Conservation (phyloP, 306 rosid genomes). For the Boehmeria nivea region DNA sequence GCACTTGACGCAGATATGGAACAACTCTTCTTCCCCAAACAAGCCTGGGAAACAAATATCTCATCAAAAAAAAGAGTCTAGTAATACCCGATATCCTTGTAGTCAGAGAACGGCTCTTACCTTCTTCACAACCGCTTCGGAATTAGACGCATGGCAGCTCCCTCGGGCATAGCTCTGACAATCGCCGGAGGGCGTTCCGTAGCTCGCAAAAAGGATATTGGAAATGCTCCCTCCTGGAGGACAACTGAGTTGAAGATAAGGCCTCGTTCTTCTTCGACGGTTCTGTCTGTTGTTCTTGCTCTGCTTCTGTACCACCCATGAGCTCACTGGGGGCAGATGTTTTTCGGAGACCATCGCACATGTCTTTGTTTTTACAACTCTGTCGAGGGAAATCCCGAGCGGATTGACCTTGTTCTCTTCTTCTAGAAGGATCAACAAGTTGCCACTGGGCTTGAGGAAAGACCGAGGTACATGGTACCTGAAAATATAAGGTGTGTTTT, state of each 20-base stretch:
- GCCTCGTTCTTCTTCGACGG: not conserved
- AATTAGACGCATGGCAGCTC: slow-evolving; percentile 32
- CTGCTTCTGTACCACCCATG: slow-evolving; percentile 23
- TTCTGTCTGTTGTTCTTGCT: no score
- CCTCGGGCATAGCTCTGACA: slow-evolving; percentile 30
- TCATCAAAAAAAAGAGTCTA: not conserved
- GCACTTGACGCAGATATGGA: slow-evolving; percentile 23
- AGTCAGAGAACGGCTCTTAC: slow-evolving; percentile 12
- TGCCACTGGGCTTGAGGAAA: slow-evolving; percentile 51
- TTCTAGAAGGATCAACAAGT: slow-evolving; percentile 60
- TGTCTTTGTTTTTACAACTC: slow-evolving; percentile 17
- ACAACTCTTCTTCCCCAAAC: slow-evolving; percentile 39
- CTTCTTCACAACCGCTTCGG: slow-evolving; percentile 27
- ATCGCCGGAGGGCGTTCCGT: slow-evolving; percentile 42
- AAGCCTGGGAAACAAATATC: slow-evolving; percentile 28
- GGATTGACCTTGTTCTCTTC: slow-evolving; percentile 67
- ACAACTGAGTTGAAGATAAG: slow-evolving; percentile 23
- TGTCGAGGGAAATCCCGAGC: slow-evolving; percentile 33
- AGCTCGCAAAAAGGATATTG: slow-evolving; percentile 41
- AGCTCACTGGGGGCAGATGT: slow-evolving; percentile 26
- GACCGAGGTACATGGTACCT: slow-evolving; percentile 89
- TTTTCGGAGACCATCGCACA: slow-evolving; percentile 38
- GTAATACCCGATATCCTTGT: not conserved
- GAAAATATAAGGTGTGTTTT: slow-evolving; percentile 4
- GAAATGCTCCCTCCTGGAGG: slow-evolving; percentile 35